These are phyloP conservation scores for Cercospora brassicicola DNA, from an alignment of 2,329 filamentous ascomycete species.

Conservation along the genomic window DNA sequence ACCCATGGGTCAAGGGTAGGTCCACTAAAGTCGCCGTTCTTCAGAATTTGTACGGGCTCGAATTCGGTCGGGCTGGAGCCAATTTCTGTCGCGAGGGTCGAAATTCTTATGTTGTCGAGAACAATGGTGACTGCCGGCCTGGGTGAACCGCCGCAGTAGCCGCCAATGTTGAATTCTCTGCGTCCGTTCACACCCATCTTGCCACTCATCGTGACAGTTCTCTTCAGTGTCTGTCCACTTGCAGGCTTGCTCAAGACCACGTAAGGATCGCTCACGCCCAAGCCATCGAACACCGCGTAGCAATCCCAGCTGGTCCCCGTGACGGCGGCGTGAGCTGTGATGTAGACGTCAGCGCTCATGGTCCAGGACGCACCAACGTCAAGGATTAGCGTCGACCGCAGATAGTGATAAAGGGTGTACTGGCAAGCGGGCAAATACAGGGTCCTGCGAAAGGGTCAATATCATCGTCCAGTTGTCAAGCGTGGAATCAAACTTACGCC, in stretches of 20 bases:
- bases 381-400: background rate
- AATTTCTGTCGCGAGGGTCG: background rate
- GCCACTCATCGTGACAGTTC: background rate
- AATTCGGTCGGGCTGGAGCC: background rate
- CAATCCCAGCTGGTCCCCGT: background rate
- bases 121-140: background rate
- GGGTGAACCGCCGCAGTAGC: background rate
- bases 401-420: background rate
- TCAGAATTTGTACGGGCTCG: background rate
- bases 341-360: background rate
- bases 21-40: background rate
- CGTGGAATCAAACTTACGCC: background rate
- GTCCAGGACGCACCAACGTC: background rate
- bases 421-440: background rate
- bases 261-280: background rate
- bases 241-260: background rate
- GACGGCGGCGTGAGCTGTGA: background rate
- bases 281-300: background rate
- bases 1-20: background rate
- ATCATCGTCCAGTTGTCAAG: too few relatives aligned
- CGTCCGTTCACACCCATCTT: background rate
- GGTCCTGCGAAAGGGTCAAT: background rate
- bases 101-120: background rate
- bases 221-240: background rate
- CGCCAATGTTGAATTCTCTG: background rate